phyloP scores from a whole-genome alignment of 371 early-diverging fungal species.

The Massospora cicadina region DNA sequence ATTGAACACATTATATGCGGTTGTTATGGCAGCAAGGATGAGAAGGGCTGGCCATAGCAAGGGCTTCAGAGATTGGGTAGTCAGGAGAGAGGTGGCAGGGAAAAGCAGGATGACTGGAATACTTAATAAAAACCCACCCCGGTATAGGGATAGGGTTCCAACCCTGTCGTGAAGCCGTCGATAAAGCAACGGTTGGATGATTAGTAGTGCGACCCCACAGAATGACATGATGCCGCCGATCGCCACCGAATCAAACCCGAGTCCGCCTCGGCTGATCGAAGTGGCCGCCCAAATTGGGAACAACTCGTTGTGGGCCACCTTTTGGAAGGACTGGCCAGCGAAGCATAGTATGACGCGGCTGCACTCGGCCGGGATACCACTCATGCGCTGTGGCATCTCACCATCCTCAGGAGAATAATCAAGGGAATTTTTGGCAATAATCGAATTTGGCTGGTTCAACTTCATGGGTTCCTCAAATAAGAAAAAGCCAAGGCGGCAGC shows the following conservation, averaged over 20 bases:
- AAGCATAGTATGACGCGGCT: background rate
- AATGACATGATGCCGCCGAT: constrained; percentile 4
- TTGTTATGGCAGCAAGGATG: background rate
- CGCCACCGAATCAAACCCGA: background rate
- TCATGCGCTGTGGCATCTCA: background rate
- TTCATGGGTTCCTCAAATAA: background rate
- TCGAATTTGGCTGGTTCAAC: too few relatives aligned
- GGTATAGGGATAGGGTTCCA: constrained; percentile 1
- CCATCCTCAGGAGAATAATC: background rate
- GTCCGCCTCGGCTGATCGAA: background rate
- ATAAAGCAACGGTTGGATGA: background rate
- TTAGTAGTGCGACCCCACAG: background rate
- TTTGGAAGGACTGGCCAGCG: constrained; percentile 32
- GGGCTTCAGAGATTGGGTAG: background rate
- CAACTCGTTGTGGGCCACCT: constrained; percentile 50
- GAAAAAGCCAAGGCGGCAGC: background rate
- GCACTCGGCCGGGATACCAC: background rate
- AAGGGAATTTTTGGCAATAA: too few relatives aligned
- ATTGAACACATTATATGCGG: background rate
- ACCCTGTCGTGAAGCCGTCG: background rate
- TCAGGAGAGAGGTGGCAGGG: background rate
- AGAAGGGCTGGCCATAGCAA: background rate
- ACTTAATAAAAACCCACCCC: background rate
- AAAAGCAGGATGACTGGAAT: background rate
- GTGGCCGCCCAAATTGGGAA: constrained; percentile 9